These are phyloP conservation scores for Aureobasidium subglaciale DNA, from an alignment of 2,329 filamentous ascomycete genomes.

Conservation along the genomic window DNA sequence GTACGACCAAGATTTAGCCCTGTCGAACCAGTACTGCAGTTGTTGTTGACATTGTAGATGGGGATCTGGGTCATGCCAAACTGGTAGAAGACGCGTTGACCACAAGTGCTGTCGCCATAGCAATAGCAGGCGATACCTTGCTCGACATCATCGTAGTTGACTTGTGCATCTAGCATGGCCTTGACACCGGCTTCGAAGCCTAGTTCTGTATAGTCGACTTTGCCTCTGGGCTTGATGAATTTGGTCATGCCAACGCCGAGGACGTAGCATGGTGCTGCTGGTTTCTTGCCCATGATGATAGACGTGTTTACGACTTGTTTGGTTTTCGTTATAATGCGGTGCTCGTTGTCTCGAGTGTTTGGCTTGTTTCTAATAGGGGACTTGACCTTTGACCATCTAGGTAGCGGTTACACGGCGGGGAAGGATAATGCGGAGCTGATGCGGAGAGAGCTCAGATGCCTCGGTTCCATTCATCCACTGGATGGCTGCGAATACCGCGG, in stretches of 20 bases:
- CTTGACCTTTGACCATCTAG: neutral
- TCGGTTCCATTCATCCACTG: conserved; percentile 4
- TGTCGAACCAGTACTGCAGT: conserved; percentile 92
- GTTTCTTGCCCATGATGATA: conserved; percentile 28
- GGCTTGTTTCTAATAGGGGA: neutral
- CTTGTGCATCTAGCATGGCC: conserved; percentile 72
- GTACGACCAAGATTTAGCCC: conserved; percentile 78
- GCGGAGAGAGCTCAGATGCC: conserved; percentile 13
- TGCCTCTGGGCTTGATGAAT: conserved; percentile 94
- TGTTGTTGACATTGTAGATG: conserved; percentile 98
- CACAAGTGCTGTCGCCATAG: conserved; percentile 91
- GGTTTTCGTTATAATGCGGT: neutral
- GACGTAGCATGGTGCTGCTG: conserved; percentile 63
- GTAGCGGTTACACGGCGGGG: neutral
- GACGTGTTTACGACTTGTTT: neutral
- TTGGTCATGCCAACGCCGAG: conserved; percentile 98
- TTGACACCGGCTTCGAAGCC: conserved; percentile 90
- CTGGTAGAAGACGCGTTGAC: conserved; percentile 96
- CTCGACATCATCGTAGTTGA: conserved; percentile 95
- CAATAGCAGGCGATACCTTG: conserved; percentile 96
- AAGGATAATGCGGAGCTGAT: conserved; percentile 9
- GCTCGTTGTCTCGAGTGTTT: neutral
- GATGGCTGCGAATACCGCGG: conserved; percentile 1
- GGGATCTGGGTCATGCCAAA: conserved; percentile 96
- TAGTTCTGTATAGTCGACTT: conserved; percentile 89